A percentile compares a stretch with the other conserved stretches of the same genome.
Conservation (phyloP, 805 yeast genomes). For the Yamadazyma takamatsuzukensis region DNA sequence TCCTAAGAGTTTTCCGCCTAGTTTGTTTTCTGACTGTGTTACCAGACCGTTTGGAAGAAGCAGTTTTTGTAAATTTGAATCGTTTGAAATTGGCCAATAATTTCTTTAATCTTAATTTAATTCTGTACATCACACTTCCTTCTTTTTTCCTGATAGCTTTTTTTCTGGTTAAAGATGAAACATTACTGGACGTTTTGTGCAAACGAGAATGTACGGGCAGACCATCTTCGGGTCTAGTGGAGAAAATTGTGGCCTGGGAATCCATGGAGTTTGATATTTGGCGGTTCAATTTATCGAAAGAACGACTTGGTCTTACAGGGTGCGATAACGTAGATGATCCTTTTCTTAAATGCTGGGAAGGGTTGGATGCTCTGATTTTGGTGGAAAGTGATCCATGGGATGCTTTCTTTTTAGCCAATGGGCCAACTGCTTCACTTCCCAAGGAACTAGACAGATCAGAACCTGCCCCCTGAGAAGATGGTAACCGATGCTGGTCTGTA, state of each 20-base stretch:
- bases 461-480: too few species aligned
- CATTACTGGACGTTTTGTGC: slow-evolving; percentile 4
- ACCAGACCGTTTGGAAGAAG: slow-evolving; percentile 22
- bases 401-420: slow-evolving; percentile 1
- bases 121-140: slow-evolving; percentile 31
- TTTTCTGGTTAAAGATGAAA: slow-evolving; percentile 19
- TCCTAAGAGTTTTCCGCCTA: slow-evolving; percentile 12
- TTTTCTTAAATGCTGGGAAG: too few species aligned
- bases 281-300: slow-evolving; percentile 3
- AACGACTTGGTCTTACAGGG: neutral
- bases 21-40: slow-evolving; percentile 6
- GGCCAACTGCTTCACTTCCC: slow-evolving; percentile 8
- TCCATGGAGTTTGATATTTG: slow-evolving; percentile 36
- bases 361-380: neutral
- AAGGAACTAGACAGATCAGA: slow-evolving; percentile 10
- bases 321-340: neutral
- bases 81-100: slow-evolving; percentile 20
- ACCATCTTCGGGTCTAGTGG: slow-evolving; percentile 28
- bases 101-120: slow-evolving; percentile 23
- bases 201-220: slow-evolving; percentile 3
- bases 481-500: slow-evolving; percentile 33
- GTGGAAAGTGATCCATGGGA: slow-evolving; percentile 4
- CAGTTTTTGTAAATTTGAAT: slow-evolving; percentile 19
- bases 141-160: slow-evolving; percentile 33
- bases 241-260: slow-evolving; percentile 43